Base-by-base conservation (phyloP, 2,329 filamentous ascomycete genomes). In the Geosmithia morbida region DNA sequence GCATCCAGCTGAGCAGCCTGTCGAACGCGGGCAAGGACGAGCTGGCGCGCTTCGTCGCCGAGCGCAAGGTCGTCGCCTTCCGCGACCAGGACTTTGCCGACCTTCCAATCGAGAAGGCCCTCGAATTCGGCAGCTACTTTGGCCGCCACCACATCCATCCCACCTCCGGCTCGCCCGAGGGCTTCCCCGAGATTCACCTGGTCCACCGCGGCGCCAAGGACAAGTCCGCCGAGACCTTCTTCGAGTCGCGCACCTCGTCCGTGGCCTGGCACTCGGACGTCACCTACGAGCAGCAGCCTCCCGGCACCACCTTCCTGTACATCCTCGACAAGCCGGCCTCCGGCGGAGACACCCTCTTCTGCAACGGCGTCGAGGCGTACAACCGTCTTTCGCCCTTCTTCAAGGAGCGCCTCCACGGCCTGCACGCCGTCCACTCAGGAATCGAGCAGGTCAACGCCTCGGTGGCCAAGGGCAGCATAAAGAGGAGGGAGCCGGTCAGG, bases 231-330 rank as follows among this genome's bases (percentile, higher is more conserved):
- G 66, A 74, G 18, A 69, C 75, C 45, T 85, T 83, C 62, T 81
- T 87, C 53, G 55, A 61, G 49, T 76, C 77, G 44, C 75, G 84
- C 19, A 89, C 85, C 3, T 90, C 82, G 64, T 85, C 82, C 1
- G 80, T 94, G 1, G 86, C 86, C 7, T 95, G 87, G 87, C 88
- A 95, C 66, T 85, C 81, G 0, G 88, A 95, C 54, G 82, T 94
- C 1, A 85, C 84, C 0, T 95, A 94, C 59, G 89, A 95, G 67
- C 69, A 77, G 54, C 88, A 96, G 65, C 87, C 89, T 1, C 87
- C 89, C 0, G 87, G 87, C 29, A 95, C 87, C 0, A 94, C 89
- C 0, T 94, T 95, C 65, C 65, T 95, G 37, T 94, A 94, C 59
- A 72, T 88, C 45, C 74, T 96, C n/a, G 87, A 95, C 59, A 81